Base-by-base conservation (phyloP, 768 basidiomycete species). In the Mycena rebaudengoi region DNA sequence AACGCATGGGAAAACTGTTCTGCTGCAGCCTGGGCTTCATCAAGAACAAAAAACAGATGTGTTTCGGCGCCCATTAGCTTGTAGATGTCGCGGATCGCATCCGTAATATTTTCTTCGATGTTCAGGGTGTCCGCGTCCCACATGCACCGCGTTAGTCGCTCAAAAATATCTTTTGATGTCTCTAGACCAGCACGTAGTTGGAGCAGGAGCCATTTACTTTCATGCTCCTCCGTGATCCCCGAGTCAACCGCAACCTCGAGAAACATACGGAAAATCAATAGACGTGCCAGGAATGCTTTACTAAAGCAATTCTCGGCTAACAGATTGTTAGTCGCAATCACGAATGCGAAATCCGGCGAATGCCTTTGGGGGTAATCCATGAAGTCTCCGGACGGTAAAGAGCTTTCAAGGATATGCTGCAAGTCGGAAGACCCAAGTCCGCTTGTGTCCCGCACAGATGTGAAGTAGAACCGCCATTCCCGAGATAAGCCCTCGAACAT, bases 401-500 rank as follows among this genome's bases (percentile, higher is more conserved):
- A n/a, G 23, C 40, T 25, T 18, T 16, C 20, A 39, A 32, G 16
- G 13, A 23, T 26, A 21, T 18, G 6, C 14, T 16, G 18, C 28
- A 43, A 6, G 40, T 64, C 62, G 3, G 12, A 2, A 28, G 23
- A 28, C 10, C 55, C 62, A 25, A 57, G 26, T 23, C 26, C 11
- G 14, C 39, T 32, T 4, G 29, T 40, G 35, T 57, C 55, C 7
- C 28, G 23, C 7, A 3, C 26, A 2, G 40, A 21, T 8, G 46
- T 28, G 39, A 65, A 61, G 48, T 67, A 67, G 18, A 67, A 63
- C 26, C 66, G 61, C 66, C 66, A 64, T 26, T 59, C 43, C 4
- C 23, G 23, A 43, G 62, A 64, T 32, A 67, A 57, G n/a, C 65
- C 65, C 33, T 67, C 65, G 30, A 62, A 48, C 30, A 62, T 30